Conservation (phyloP, 169 alveolate genomes). For the Cryptosporidium canis region DNA sequence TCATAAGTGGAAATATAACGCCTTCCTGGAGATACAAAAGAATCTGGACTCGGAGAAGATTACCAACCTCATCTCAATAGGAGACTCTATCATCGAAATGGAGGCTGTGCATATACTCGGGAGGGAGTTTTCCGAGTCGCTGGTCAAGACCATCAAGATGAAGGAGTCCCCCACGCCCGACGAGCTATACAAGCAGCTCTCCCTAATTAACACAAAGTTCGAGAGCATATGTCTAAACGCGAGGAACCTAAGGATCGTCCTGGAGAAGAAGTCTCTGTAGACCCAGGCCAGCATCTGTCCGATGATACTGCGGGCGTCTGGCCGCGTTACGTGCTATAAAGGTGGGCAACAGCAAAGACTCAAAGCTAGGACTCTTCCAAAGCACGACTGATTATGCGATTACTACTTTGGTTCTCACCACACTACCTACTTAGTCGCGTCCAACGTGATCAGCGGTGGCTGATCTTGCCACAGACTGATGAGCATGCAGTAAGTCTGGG, state of each 20-base stretch:
- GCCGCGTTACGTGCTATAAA: too few species aligned
- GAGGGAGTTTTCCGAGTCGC: slow-evolving; percentile 87
- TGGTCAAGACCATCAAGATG: slow-evolving; percentile 93
- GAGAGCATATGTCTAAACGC: slow-evolving; percentile 88
- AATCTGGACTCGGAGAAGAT: slow-evolving; percentile 86
- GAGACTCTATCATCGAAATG: slow-evolving; percentile 93
- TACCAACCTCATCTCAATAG: slow-evolving; percentile 91
- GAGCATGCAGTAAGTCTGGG: too few species aligned
- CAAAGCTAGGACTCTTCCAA: too few species aligned
- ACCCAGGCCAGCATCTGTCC: too few species aligned
- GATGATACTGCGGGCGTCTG: too few species aligned
- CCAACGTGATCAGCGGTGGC: background rate
- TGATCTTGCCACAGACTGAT: too few species aligned
- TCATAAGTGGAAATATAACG: slow-evolving; percentile 89
- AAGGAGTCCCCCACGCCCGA: slow-evolving; percentile 92
- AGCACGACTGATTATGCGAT: too few species aligned
- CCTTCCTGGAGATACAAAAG: slow-evolving; percentile 87
- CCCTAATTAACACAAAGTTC: slow-evolving; percentile 87
- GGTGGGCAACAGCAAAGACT: too few species aligned
- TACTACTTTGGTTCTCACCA: background rate
- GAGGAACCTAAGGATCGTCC: slow-evolving; percentile 88
- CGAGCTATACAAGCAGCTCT: slow-evolving; percentile 90
- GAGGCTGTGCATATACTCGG: slow-evolving; percentile 95
- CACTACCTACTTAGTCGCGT: background rate
- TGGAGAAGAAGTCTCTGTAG: slow-evolving; percentile 81